These are phyloP conservation scores for Phalaenopsis aphrodite DNA, from an alignment of 106 monocot genomes.

Conservation along the genomic window DNA sequence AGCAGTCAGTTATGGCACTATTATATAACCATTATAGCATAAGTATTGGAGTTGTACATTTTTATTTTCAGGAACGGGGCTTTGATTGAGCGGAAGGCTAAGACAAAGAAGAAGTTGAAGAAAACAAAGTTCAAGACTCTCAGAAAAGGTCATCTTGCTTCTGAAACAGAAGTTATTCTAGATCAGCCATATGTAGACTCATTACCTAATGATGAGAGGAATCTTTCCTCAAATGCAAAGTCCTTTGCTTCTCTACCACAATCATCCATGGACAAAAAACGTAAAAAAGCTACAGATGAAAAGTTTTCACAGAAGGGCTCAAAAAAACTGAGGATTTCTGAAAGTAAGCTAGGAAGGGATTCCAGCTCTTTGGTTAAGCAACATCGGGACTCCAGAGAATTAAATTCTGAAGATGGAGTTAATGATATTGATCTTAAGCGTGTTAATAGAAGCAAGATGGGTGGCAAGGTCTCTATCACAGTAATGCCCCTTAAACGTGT, in stretches of 20 bases:
- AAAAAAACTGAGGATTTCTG: conserved; percentile 44
- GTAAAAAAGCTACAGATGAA: conserved; percentile 41
- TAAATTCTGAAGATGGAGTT: conserved; percentile 29
- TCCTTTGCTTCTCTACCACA: conserved; percentile 32
- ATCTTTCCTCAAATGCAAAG: conserved; percentile 21
- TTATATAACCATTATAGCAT: background rate
- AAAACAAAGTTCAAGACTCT: conserved; percentile 84
- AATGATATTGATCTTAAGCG: conserved; percentile 33
- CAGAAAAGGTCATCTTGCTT: conserved; percentile 64
- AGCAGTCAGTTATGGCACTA: background rate
- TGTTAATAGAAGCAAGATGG: conserved; percentile 35
- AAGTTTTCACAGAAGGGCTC: conserved; percentile 28
- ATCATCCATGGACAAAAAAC: conserved; percentile 41
- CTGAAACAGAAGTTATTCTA: conserved; percentile 38
- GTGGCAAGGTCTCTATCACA: conserved; percentile 63
- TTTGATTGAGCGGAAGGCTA: conserved; percentile 37
- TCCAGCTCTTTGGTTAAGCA: conserved; percentile 36
- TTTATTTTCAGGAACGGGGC: conserved; percentile 21
- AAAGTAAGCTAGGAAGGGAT: conserved; percentile 15
- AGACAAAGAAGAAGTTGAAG: conserved; percentile 68
- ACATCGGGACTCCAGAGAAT: conserved; percentile 21
- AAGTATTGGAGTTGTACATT: background rate
- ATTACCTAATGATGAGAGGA: conserved; percentile 25
- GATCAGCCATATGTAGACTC: conserved; percentile 34
- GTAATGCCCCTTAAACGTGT: conserved; percentile 67